phyloP scores from a whole-genome alignment of 1,139 yeast genomes.

The Hemisphaericaspora subhashii region DNA sequence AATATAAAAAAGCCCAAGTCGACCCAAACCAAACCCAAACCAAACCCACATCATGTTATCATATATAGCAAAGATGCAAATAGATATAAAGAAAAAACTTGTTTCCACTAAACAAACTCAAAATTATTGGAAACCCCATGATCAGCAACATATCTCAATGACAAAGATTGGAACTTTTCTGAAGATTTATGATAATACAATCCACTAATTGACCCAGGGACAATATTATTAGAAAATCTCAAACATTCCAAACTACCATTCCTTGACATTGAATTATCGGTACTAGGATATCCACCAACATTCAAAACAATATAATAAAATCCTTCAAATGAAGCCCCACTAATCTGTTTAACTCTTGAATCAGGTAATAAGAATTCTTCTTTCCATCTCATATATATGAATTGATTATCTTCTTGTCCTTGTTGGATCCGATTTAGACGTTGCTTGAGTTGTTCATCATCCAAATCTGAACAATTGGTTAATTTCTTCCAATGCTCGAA shows the following conservation, averaged over 20 bases:
- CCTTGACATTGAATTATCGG: conserved; percentile 4
- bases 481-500: conserved; percentile 85
- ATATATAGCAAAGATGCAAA: too few relatives aligned
- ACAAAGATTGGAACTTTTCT: conserved; percentile 66
- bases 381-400: conserved; percentile 91
- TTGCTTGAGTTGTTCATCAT: conserved; percentile 26
- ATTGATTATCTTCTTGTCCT: conserved; percentile 33
- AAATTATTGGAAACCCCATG: conserved; percentile 22
- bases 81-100: neutral
- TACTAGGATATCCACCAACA: conserved; percentile 46
- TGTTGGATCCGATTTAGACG: conserved; percentile 32
- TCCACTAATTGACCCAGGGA: conserved; percentile 69
- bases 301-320: conserved; percentile 85
- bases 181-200: conserved; percentile 77
- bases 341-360: conserved; percentile 60
- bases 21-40: conserved; percentile 1
- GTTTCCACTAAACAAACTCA: conserved; percentile 11
- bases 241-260: conserved; percentile 1
- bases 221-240: conserved; percentile 7
- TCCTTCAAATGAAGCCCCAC: conserved; percentile 90
- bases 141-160: conserved; percentile 34
- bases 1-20: neutral
- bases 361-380: conserved; percentile 86
- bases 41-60: neutral
- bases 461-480: conserved; percentile 38